Conservation (phyloP, 345 rosid genomes). For the Moricandia arvensis region DNA sequence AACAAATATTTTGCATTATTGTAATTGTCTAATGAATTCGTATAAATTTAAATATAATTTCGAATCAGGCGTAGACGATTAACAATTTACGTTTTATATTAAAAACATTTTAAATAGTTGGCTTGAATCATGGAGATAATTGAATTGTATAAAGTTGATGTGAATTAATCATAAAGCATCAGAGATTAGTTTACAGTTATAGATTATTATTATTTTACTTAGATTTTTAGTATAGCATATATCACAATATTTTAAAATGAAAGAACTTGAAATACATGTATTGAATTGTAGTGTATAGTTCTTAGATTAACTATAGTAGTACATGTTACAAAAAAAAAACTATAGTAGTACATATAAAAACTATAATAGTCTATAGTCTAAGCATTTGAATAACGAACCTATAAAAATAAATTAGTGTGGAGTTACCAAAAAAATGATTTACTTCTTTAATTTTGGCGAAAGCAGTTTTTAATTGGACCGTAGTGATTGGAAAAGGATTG, state of each 20-base stretch:
- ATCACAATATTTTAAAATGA: neutral
- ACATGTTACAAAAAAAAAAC: neutral
- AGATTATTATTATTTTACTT: neutral
- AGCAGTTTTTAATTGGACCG: conserved; percentile 8
- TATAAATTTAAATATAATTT: neutral
- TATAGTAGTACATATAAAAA: neutral
- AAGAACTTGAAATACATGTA: neutral
- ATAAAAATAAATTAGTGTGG: neutral
- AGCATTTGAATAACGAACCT: neutral
- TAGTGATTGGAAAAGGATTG: conserved; percentile 2
- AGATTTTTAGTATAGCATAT: neutral
- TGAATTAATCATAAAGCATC: neutral
- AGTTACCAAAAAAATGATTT: neutral
- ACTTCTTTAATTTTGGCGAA: neutral
- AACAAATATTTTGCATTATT: neutral
- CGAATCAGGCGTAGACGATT: neutral
- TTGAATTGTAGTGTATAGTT: neutral
- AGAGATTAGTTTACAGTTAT: neutral
- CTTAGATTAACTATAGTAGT: neutral
- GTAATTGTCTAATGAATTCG: neutral
- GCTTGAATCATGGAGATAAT: neutral
- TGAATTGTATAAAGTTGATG: neutral
- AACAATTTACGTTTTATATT: neutral
- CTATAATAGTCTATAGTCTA: neutral
- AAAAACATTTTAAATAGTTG: neutral